Base-by-base conservation (phyloP, 148 eudicot species). In the Rhododendron williamsianum region DNA sequence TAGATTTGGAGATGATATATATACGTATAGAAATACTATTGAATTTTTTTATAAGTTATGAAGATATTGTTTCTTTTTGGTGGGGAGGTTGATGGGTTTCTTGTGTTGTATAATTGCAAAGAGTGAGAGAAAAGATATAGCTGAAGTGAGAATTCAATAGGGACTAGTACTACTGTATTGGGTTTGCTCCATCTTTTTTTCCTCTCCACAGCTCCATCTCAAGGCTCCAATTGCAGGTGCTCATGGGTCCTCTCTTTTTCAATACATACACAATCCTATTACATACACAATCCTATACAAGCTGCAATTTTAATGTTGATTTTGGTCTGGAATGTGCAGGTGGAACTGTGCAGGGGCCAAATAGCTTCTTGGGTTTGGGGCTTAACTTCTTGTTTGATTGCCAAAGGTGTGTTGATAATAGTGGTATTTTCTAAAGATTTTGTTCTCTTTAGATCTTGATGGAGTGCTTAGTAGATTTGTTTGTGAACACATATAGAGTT, bases 281-380 rank as follows among this genome's bases (percentile, higher is more conserved):
- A 41, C 45, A 41, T 6, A 41, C 45, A 41, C 45, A 41, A 6
- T 41, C 45, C 45, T 41, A 41, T 41, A 41, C 45, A 41, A 41
- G 45, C 88, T 83, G 82, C 74, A 51, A 67, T 84, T 41, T 72
- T 86, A 78, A 76, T 81, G 87, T 58, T 84, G 78, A 45, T 84
- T 71, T 67, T 84, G 90, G 81, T 87, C 73, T 86, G 80, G 85
- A 60, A 83, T 87, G 85, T 87, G 88, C 87, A 86, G 88, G 84
- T 89, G 87, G 78, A 52, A 45, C 81, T 84, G 48, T 67, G 83
- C 86, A 81, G 81, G 83, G 83, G 69, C 88, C 82, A 86, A 84
- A 54, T 82, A 86, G 89, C 86, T 84, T 86, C 23, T 18, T 16
- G 67, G 52, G 83, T 84, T 84, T 86, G 85, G 82, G 82, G 85